phyloP scores from a whole-genome alignment of 2,329 filamentous ascomycete species.

The Orbilia ellipsospora region DNA sequence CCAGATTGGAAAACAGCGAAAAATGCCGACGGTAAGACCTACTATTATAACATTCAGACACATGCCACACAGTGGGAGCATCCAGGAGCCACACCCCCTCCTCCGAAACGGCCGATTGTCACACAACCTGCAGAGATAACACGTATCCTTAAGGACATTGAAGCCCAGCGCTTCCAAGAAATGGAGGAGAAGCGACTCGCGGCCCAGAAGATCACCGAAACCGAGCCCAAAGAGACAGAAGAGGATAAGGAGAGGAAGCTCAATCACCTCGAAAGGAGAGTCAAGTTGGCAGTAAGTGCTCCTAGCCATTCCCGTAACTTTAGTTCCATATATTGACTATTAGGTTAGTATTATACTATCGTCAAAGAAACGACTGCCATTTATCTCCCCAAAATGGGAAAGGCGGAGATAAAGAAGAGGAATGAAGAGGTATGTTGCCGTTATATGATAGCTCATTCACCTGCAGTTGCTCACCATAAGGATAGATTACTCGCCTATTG shows the following conservation, averaged over 20 bases:
- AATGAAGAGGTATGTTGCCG: conserved; percentile 43
- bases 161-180: conserved; percentile 11
- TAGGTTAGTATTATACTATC: conserved; percentile 52
- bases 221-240: conserved; percentile 30
- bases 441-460: neutral
- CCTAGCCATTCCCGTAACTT: neutral
- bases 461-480: conserved; percentile 1
- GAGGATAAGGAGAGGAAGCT: conserved; percentile 38
- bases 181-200: conserved; percentile 24
- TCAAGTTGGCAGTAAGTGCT: conserved; percentile 48
- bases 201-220: conserved; percentile 13
- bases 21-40: conserved; percentile 33
- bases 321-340: neutral
- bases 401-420: conserved; percentile 48
- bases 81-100: conserved; percentile 24
- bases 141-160: conserved; percentile 24
- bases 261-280: conserved; percentile 36
- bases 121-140: conserved; percentile 23
- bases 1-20: conserved; percentile 39
- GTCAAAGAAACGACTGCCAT: conserved; percentile 52
- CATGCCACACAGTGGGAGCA: conserved; percentile 44
- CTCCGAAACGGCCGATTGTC: conserved; percentile 25
- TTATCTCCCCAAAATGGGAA: conserved; percentile 48
- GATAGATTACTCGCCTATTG: conserved; percentile 47
- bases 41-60: conserved; percentile 37